Percentiles rank a stretch among this genome's conserved stretches.
phyloP scores from a whole-genome alignment of 257 asterid species.

The Cordia subcordata region DNA sequence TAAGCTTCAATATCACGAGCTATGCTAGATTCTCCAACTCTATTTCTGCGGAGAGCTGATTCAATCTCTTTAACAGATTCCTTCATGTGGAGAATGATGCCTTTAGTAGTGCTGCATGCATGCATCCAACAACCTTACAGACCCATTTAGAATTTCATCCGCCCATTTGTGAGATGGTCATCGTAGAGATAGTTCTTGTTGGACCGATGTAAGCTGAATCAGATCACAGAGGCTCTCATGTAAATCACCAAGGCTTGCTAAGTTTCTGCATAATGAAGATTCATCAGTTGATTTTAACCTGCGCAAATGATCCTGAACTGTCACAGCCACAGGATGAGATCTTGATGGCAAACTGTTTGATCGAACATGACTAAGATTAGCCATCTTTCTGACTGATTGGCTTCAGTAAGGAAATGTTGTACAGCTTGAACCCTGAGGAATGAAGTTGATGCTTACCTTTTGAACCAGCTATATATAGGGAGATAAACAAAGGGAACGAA shows the following conservation, averaged over 20 bases:
- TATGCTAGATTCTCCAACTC: constrained; percentile 1
- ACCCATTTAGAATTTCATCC: constrained; percentile 13
- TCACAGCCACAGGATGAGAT: background rate
- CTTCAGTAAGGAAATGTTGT: no score
- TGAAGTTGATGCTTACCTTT: no score
- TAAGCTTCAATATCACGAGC: background rate
- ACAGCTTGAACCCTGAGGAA: no score
- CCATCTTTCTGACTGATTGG: no score
- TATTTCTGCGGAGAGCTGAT: constrained; percentile 22
- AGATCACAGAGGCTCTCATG: constrained; percentile 9
- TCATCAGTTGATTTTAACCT: background rate
- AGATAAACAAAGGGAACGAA: no score
- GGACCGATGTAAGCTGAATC: constrained; percentile 18
- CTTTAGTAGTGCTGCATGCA: constrained; percentile 19
- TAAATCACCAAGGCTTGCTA: constrained; percentile 15
- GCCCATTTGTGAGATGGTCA: background rate
- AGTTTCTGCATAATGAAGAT: background rate
- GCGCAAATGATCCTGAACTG: background rate
- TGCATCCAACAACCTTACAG: constrained; percentile 16
- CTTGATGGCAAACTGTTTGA: background rate
- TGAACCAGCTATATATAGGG: no score
- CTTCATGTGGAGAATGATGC: constrained; percentile 11
- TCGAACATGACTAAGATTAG: background rate
- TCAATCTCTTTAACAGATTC: constrained; percentile 17
- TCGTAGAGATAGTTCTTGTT: constrained; percentile 5